phyloP scores from a whole-genome alignment of 768 basidiomycete species.

The Xanthoconium purpureum region DNA sequence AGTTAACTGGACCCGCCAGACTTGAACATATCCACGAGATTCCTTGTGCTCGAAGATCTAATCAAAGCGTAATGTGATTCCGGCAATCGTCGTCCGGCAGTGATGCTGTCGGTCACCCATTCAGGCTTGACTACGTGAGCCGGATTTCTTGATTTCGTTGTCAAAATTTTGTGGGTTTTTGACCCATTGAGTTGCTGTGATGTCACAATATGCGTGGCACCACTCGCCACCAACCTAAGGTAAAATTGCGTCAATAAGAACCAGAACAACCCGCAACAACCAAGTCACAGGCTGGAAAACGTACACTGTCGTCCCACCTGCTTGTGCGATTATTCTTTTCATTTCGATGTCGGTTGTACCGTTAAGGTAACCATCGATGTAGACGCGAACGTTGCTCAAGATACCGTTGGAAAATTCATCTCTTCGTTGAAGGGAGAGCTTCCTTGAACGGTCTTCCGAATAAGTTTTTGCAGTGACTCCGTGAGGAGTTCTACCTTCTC shows the following conservation, averaged over 20 bases:
- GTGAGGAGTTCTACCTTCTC: slow-evolving; percentile 39
- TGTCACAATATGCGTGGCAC: slow-evolving; percentile 77
- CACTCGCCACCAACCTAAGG: slow-evolving; percentile 50
- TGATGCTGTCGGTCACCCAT: slow-evolving; percentile 71
- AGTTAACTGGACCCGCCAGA: slow-evolving; percentile 15
- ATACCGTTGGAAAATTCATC: slow-evolving; percentile 23
- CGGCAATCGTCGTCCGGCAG: slow-evolving; percentile 52
- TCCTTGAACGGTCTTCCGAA: slow-evolving; percentile 42
- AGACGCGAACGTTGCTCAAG: slow-evolving; percentile 49
- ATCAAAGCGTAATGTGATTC: slow-evolving; percentile 60
- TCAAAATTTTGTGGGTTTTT: slow-evolving; percentile 66
- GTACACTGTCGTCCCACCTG: slow-evolving; percentile 68
- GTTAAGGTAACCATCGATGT: slow-evolving; percentile 67
- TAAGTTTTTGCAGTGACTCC: slow-evolving; percentile 34
- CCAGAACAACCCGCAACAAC: too few species aligned
- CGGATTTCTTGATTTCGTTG: slow-evolving; percentile 44
- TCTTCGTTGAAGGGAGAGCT: slow-evolving; percentile 38
- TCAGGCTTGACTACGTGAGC: slow-evolving; percentile 69
- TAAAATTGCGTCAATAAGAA: neutral
- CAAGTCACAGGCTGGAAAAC: slow-evolving; percentile 12
- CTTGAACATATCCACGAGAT: slow-evolving; percentile 39
- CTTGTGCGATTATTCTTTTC: slow-evolving; percentile 60
- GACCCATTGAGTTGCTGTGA: slow-evolving; percentile 67
- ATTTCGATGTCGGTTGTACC: slow-evolving; percentile 80
- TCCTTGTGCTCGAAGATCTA: slow-evolving; percentile 37